Base-by-base conservation (phyloP, 75 land plant genomes). In the Adiantum capillusveneris region DNA sequence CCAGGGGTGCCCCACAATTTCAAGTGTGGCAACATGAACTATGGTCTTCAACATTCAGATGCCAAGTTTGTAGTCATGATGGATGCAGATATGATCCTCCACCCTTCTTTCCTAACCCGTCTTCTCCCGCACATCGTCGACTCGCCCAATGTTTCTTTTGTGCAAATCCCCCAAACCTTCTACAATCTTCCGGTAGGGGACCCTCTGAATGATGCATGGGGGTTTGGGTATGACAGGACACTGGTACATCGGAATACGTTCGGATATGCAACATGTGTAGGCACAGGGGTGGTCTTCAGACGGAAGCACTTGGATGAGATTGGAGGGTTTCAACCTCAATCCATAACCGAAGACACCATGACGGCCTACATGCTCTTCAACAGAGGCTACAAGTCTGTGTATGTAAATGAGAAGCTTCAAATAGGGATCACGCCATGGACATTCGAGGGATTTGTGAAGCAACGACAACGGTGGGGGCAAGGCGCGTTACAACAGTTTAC, bases 71-170 rank as follows among this genome's bases (percentile, higher is more conserved):
- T 68, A 11, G 71, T 68, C n/a, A 68, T 68, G 67, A 51, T 68
- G 71, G 71, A 68, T 56, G 71, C 71, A 17, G 71, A 68, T 45
- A 68, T 68, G 71, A 68, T 68, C 29, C 71, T 68, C 0, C 71
- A 68, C 11, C 57, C 66, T 22, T 52, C 66, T 3, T 68, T 42
- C 29, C 56, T 68, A 26, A 31, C 45, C n/a, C 46, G 46, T 2
- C 21, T 37, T 19, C 21, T 68, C 30, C 71, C 71, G 12, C 66
- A 68, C 59, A 61, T 68, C 20, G 57, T 68, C 9, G 25, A 37
- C 56, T 34, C 56, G 11, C 51, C 68, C 3, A 22, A 68, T 11
- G 71, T 68, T 37, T 12, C 71, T 0, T 68, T 68, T 28, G 71
- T 68, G 17, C 71, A 68, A 36, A 22, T 68, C 0, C 71, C 71